A percentile compares a stretch with the other conserved stretches of the same genome.
Evolutionary conservation across 495 filamentous ascomycete genomes (phyloP).

Genomic region (Pyrenula aspistea): DNA sequence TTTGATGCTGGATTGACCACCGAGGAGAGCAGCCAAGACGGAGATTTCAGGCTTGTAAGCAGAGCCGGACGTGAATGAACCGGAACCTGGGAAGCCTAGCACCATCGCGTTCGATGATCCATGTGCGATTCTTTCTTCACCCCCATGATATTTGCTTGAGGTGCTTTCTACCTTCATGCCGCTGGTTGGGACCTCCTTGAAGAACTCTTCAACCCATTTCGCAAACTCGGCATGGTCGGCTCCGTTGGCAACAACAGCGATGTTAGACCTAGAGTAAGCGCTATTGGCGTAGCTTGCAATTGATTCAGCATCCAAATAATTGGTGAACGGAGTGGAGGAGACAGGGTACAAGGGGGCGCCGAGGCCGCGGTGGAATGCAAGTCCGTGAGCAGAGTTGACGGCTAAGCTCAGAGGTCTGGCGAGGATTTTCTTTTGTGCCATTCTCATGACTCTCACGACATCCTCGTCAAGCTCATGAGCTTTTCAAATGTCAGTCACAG

Average conservation of each 20-base stretch:
- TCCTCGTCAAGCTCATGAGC: slow-evolving; percentile 84
- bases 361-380: slow-evolving; percentile 92
- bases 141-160: slow-evolving; percentile 79
- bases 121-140: slow-evolving; percentile 81
- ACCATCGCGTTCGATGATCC: slow-evolving; percentile 63
- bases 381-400: slow-evolving; percentile 69
- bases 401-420: slow-evolving; percentile 59
- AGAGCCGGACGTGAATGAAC: slow-evolving; percentile 51
- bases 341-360: slow-evolving; percentile 63
- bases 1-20: slow-evolving; percentile 84
- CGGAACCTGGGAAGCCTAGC: slow-evolving; percentile 83
- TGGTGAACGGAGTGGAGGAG: slow-evolving; percentile 52
- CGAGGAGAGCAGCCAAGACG: slow-evolving; percentile 81
- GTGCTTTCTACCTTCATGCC: slow-evolving; percentile 21
- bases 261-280: slow-evolving; percentile 79
- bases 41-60: slow-evolving; percentile 76
- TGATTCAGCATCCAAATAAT: slow-evolving; percentile 62
- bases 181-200: slow-evolving; percentile 38
- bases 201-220: slow-evolving; percentile 93
- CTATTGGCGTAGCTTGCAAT: slow-evolving; percentile 59
- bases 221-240: slow-evolving; percentile 59
- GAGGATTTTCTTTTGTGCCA: slow-evolving; percentile 56
- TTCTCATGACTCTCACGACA: slow-evolving; percentile 56
- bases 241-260: slow-evolving; percentile 84
- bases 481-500: slow-evolving; percentile 19